Evolutionary conservation across 768 basidiomycete genomes (phyloP), one percentile per base, ranked within the genome.

Genomic region (Krasilnikovozyma curviuscula): DNA sequence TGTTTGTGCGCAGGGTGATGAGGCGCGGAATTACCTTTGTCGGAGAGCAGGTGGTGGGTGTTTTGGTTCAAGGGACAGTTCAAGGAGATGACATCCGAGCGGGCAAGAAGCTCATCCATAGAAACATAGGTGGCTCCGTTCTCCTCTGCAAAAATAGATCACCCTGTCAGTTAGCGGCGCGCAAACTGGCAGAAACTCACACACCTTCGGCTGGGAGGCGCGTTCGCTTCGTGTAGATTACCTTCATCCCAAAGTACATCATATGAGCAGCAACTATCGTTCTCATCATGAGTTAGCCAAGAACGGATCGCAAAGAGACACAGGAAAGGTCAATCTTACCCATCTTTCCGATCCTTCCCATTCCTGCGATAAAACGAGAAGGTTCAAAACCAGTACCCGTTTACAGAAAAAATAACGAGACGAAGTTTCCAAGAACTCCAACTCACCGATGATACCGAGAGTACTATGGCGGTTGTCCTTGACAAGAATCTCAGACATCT

Each of bases 381-480:
- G 40, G 19, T 27, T 27, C n/a, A 5, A 41, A 40, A 23, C 13
- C 7, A 3, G n/a, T 4, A 14, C 16, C 12, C 12, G 39, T 40
- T 21, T 19, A 3, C 27, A 25, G 6, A 21, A 19, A 21, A 6
- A 5, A 40, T 33, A 9, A n/a, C n/a, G n/a, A n/a, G n/a, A n/a
- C n/a, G n/a, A n/a, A n/a, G n/a, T n/a, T n/a, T n/a, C n/a, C n/a
- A n/a, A n/a, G n/a, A n/a, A n/a, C n/a, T n/a, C n/a, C n/a, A n/a
- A n/a, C n/a, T n/a, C n/a, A 10, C 66, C 66, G 23, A 67, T 50
- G 40, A 67, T 63, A 18, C 65, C 66, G 44, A 67, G 50, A 40
- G 50, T 52, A n/a, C 50, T 44, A 5, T 44, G 34, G 7, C 57
- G 54, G 19, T 55, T 44, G 18, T 55, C 54, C 34, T 57, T 48